Evolutionary conservation across 805 yeast genomes (phyloP).

Genomic region (Pichia occidentalis): DNA sequence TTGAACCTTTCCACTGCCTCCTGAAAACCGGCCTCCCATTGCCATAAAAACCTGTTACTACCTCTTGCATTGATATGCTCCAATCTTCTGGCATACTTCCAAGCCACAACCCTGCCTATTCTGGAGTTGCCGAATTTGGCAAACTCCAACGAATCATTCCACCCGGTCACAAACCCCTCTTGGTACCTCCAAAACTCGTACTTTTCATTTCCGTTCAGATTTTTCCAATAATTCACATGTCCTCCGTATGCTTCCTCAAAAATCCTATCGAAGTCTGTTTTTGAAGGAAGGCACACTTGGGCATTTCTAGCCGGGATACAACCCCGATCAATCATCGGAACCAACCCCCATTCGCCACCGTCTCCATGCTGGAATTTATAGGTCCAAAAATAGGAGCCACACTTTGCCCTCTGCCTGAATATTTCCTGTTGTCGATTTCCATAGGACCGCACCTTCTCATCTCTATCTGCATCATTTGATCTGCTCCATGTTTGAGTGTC

Average conservation of each 20-base stretch:
- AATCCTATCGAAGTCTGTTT: slow-evolving; percentile 35
- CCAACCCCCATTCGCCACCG: slow-evolving; percentile 97
- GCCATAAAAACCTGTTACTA: slow-evolving; percentile 61
- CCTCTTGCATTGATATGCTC: slow-evolving; percentile 61
- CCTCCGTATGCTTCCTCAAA: slow-evolving; percentile 32
- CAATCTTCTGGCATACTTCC: slow-evolving; percentile 54
- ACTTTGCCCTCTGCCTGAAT: slow-evolving; percentile 47
- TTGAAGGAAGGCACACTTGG: slow-evolving; percentile 31
- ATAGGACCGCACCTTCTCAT: slow-evolving; percentile 48
- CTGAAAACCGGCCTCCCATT: slow-evolving; percentile 82
- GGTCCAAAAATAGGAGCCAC: slow-evolving; percentile 89
- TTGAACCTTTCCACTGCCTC: slow-evolving; percentile 47
- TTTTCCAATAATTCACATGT: slow-evolving; percentile 68
- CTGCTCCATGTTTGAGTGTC: slow-evolving; percentile 71
- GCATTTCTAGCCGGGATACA: slow-evolving; percentile 37
- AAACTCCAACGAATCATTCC: slow-evolving; percentile 68
- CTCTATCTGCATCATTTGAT: slow-evolving; percentile 35
- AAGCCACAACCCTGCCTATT: slow-evolving; percentile 67
- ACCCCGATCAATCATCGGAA: slow-evolving; percentile 64
- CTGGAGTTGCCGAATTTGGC: slow-evolving; percentile 60
- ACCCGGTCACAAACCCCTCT: slow-evolving; percentile 72
- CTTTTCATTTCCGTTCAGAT: slow-evolving; percentile 45
- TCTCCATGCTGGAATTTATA: slow-evolving; percentile 78
- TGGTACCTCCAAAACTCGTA: slow-evolving; percentile 78
- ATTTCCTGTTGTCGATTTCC: slow-evolving; percentile 50